Percentiles rank a stretch among this genome's conserved stretches.
Evolutionary conservation across 2,329 filamentous ascomycete genomes (phyloP).

Genomic region (Chaetomium sp.): DNA sequence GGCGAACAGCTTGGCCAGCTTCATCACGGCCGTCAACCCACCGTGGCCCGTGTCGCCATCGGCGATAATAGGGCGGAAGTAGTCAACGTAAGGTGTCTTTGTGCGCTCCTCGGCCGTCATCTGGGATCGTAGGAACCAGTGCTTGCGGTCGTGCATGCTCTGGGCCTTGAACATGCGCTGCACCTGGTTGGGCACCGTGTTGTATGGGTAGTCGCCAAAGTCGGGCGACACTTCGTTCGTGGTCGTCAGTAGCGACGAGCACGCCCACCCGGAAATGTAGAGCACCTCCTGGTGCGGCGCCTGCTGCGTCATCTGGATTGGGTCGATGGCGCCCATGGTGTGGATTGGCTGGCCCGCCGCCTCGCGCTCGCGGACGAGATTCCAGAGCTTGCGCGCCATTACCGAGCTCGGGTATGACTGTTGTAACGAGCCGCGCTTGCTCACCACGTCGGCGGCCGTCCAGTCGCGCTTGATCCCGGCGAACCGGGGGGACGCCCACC

Average conservation of each 20-base stretch:
- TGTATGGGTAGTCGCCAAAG: constrained; percentile 98
- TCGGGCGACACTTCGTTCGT: constrained; percentile 98
- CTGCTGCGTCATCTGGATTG: constrained; percentile 99
- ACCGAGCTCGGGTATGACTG: constrained; percentile 89
- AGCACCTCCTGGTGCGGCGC: constrained; percentile 93
- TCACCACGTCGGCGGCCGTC: constrained; percentile 85
- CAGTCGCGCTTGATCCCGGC: constrained; percentile 91
- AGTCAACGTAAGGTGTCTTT: constrained; percentile 82
- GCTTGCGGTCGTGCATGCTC: constrained; percentile 93
- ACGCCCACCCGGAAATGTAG: constrained; percentile 97
- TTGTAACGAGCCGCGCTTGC: constrained; percentile 84
- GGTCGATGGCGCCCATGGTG: constrained; percentile 97
- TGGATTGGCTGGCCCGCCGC: constrained; percentile 85
- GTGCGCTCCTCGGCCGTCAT: constrained; percentile 72
- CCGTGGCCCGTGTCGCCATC: constrained; percentile 97
- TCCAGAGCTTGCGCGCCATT: constrained; percentile 94
- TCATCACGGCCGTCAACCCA: constrained; percentile 87
- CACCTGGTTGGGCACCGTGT: constrained; percentile 97
- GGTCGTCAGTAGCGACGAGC: constrained; percentile 85
- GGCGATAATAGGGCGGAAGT: constrained; percentile 90
- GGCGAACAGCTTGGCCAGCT: constrained; percentile 95
- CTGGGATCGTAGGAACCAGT: constrained; percentile 83
- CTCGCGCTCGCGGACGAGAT: constrained; percentile 76
- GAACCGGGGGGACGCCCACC: constrained; percentile 87
- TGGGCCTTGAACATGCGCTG: constrained; percentile 96